Evolutionary conservation across 1,284 basidiomycete genomes (phyloP), one percentile per base, ranked within the genome.

Genomic region (Leccinum pachyderme): DNA sequence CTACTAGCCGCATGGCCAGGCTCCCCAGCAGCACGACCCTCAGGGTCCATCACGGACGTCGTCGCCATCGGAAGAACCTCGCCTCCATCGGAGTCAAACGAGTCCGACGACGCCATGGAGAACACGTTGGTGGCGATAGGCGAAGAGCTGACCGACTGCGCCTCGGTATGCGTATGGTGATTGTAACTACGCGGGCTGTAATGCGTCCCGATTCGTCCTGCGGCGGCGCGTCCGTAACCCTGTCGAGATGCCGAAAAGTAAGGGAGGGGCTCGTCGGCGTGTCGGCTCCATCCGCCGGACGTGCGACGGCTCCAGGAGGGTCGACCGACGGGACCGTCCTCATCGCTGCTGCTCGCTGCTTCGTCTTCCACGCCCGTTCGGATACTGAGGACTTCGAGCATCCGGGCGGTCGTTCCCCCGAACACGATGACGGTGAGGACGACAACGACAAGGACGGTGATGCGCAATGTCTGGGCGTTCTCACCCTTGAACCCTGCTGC

Each of bases 341-440:
- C 91, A 45, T 95, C 93, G 63, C 89, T 91, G 57, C 85, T 88
- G 60, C 81, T 86, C 33, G 82, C 89, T 4, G 82, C 91, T 47
- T 95, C 95, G 60, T 98, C 95, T 64, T 98, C 95, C 0, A 99
- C 93, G 1, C 96, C 95, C 0, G 94, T 97, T 8, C 92, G 77
- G 62, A 99, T 98, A 1, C 96, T 95, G n/a, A 98, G 81, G 8
- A 99, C 87, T 66, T 98, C 95, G 45, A 99, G 81, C 97, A 99
- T 99, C 55, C 95, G 81, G 6, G 91, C 87, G 0, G 97, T 98
- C 7, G 97, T 98, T 1, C 96, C 97, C 0, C 96, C 96, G 67
- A 99, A 99, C 52, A 98, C 78, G 57, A 98, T 78, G 46, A 99
- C 94, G 0, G 96, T 98, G 53, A 98, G 78, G 47, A 99, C 94